A percentile compares a stretch with the other conserved stretches of the same genome.
Conservation (phyloP, 495 filamentous ascomycete genomes). For the Lophiotrema nucula region DNA sequence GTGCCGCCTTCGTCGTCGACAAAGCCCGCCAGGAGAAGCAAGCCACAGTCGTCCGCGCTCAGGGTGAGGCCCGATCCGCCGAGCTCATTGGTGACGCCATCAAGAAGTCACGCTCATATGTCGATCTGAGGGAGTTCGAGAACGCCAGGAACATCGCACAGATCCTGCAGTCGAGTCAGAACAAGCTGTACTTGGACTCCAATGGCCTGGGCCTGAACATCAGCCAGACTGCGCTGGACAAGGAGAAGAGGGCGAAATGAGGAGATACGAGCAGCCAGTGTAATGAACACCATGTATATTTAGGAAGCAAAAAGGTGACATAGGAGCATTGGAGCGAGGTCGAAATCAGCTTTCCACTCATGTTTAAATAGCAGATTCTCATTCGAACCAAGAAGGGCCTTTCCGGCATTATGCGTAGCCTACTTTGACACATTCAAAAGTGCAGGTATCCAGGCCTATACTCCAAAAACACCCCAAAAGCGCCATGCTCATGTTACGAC, state of each 20-base stretch:
- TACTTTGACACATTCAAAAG: too few species aligned
- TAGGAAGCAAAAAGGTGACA: neutral
- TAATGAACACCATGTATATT: conserved; percentile 1
- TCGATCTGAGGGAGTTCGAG: conserved; percentile 95
- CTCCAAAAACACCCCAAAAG: neutral
- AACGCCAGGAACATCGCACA: conserved; percentile 84
- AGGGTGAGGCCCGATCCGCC: conserved; percentile 97
- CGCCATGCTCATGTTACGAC: neutral
- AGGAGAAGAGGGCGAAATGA: conserved; percentile 33
- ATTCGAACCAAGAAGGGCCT: too few species aligned
- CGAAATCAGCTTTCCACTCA: conserved; percentile 14
- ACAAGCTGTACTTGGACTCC: conserved; percentile 90
- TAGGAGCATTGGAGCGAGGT: neutral
- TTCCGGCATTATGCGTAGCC: too few species aligned
- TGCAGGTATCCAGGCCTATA: neutral
- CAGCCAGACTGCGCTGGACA: conserved; percentile 54
- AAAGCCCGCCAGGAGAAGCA: conserved; percentile 99
- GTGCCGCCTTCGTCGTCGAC: conserved; percentile 96
- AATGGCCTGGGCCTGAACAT: conserved; percentile 91
- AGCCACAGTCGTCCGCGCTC: conserved; percentile 94
- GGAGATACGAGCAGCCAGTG: neutral
- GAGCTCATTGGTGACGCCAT: conserved; percentile 98
- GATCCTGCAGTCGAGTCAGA: conserved; percentile 81
- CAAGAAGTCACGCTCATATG: conserved; percentile 97
- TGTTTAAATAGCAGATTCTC: neutral